A percentile compares a stretch with the other conserved stretches of the same genome.
These are phyloP conservation scores for Rhizopogon rudus DNA, from an alignment of 768 basidiomycete genomes.

Conservation along the genomic window DNA sequence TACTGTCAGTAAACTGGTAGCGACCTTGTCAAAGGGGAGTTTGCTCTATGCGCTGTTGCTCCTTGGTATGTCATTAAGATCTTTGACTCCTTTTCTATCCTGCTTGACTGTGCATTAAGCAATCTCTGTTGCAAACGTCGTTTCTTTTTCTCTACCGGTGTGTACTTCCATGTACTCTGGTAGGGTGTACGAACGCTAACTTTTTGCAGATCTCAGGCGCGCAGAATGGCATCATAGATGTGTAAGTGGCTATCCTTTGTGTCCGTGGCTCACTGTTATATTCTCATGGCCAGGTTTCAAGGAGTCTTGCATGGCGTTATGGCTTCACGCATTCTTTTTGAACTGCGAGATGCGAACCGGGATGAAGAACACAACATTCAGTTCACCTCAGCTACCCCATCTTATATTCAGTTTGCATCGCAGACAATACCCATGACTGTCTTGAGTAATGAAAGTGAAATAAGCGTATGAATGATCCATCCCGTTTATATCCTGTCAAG, in stretches of 20 bases:
- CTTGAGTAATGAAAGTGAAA: background rate
- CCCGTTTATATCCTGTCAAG: too few species aligned
- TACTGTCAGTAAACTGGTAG: background rate
- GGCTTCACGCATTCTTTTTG: conserved; percentile 10
- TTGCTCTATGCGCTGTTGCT: conserved; percentile 7
- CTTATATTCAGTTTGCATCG: conserved; percentile 2
- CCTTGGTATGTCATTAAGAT: background rate
- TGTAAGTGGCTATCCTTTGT: conserved; percentile 2
- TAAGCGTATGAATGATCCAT: conserved; percentile 2
- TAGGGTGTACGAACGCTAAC: background rate
- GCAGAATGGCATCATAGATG: conserved; percentile 5
- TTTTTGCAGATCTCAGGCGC: conserved; percentile 1
- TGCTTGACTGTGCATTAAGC: background rate
- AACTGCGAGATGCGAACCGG: background rate
- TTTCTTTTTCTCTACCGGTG: conserved; percentile 7
- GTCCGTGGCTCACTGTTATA: background rate
- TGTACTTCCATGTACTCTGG: too few species aligned
- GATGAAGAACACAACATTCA: background rate
- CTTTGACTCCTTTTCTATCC: background rate
- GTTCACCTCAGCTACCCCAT: background rate
- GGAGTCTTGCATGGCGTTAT: conserved; percentile 7
- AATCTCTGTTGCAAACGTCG: conserved; percentile 3
- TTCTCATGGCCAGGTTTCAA: conserved; percentile 4
- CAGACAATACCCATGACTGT: background rate
- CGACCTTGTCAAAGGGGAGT: conserved; percentile 4